Evolutionary conservation across 306 rosid species (phyloP), one percentile per base, ranked within the genome.

Genomic region (Fragaria vesca): DNA sequence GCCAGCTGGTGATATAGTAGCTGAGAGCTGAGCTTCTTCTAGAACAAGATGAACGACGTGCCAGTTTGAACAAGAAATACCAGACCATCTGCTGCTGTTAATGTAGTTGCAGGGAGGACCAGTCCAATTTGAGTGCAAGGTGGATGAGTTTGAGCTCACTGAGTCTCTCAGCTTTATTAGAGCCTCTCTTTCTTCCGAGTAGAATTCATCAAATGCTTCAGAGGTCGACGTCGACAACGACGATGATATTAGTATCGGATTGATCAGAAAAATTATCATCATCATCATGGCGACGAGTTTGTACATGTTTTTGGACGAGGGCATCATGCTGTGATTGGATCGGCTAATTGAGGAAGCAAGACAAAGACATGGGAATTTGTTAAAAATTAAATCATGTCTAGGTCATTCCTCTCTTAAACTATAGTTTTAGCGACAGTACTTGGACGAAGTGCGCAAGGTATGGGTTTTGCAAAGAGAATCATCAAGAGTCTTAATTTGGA

Each of bases 101-200:
- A 61, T 61, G 55, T 65, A 51, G 78, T 79, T 70, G 72, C 96
- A 91, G 52, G 96, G 93, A 15, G 92, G 96, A 0, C 96, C 93
- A 51, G 90, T 89, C 96, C 96, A 91, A 71, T 87, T 91, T 58
- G 80, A 62, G 68, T 87, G 93, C 79, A 91, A 78, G 81, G 85
- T 16, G 4, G 81, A 10, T 4, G 82, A 10, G 48, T 77, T 71
- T 76, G 96, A 89, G 76, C 75, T 84, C 42, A 87, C 73, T 45
- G 89, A 84, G 79, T 91, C 89, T 58, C 90, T 86, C 67, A 91
- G 72, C 48, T 80, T 80, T 36, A 87, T 34, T 71, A 91, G 73
- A 68, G 83, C 89, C 45, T 88, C 84, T 85, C 93, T 91, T 85
- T 91, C 96, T 76, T 73, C 83, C 7, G 92, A 86, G 42, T 86